These are phyloP conservation scores for Cladosporium oxysporum DNA, from an alignment of 2,329 filamentous ascomycete genomes.

Conservation along the genomic window DNA sequence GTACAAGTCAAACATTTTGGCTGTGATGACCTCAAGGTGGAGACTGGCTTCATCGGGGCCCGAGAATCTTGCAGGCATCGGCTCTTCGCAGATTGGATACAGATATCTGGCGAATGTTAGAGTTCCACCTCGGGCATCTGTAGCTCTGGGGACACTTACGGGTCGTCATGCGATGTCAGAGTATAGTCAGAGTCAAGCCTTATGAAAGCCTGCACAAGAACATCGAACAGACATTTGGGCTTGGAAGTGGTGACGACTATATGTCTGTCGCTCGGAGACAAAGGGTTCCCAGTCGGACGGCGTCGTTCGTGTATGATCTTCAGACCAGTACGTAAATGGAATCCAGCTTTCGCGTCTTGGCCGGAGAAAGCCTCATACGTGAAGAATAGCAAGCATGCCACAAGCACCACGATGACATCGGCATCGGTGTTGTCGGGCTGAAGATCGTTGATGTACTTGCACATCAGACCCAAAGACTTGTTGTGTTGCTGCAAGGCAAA, in stretches of 20 bases:
- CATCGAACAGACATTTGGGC: constrained; percentile 13
- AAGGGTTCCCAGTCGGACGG: not conserved
- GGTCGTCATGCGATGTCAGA: not conserved
- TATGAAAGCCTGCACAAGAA: constrained; percentile 21
- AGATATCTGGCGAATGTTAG: constrained; percentile 17
- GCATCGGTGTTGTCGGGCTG: not conserved
- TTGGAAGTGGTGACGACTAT: not conserved
- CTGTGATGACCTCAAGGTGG: not conserved
- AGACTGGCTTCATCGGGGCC: constrained; percentile 7
- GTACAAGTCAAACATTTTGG: not conserved
- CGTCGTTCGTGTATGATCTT: constrained; percentile 2
- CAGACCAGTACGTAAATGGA: not conserved
- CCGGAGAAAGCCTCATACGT: constrained; percentile 2
- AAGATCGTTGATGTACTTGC: constrained; percentile 5
- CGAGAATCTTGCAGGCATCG: constrained; percentile 11
- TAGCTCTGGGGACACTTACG: not conserved
- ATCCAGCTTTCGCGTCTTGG: not conserved
- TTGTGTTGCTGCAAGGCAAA: constrained; percentile 3
- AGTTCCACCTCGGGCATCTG: not conserved
- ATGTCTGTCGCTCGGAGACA: not conserved
- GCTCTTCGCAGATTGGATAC: constrained; percentile 13
- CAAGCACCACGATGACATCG: not conserved
- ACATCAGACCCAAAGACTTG: not conserved
- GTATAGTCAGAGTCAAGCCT: constrained; percentile 20
- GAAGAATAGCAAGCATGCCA: constrained; percentile 1